Evolutionary conservation across 176 grass and related monocot species (phyloP), one percentile per base, ranked within the genome.

Genomic region (Poa pratensis): DNA sequence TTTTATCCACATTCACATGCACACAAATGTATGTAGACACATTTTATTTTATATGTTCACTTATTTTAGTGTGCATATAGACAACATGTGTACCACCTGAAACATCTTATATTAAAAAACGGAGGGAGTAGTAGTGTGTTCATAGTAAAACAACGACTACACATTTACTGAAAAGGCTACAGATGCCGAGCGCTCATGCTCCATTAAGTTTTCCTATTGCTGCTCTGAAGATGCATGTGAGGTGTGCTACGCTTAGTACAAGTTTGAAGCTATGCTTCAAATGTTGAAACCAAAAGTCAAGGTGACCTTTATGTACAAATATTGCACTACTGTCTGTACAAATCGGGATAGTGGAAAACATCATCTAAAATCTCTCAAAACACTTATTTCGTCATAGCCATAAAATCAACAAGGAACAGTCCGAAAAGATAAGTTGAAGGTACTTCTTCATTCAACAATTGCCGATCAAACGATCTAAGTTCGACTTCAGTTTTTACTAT

Each of bases 281-380:
- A 48, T 48, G 59, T 12, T 20, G 23, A 79, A 64, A 80, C 24
- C 27, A 34, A 50, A 34, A 80, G 78, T 80, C 78, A 80, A 67
- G 78, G 4, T 32, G 24, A 22, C 27, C 63, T 30, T 49, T 80
- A 80, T 14, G 26, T 48, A 17, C 8, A 62, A 18, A 63, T 0
- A 65, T 12, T 46, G 5, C 10, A 50, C 22, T 11, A 5, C 42
- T 49, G 5, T n/a, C 45, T n/a, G 26, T 66, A 48, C 23, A 45
- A 65, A 65, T 48, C 59, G n/a, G 6, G 24, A 48, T 34, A 48
- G 5, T 48, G 57, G 23, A 78, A 61, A 45, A 5, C n/a, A 10
- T 35, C 34, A 4, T 35, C 34, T 35, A 18, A 79, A 63, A 79
- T 10, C 22, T 46, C 40, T 0, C 23, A 7, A 45, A 30, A 17